A percentile compares a stretch with the other conserved stretches of the same genome.
phyloP scores from a whole-genome alignment of 177 flowering plant species.

The Telopea speciosissima region DNA sequence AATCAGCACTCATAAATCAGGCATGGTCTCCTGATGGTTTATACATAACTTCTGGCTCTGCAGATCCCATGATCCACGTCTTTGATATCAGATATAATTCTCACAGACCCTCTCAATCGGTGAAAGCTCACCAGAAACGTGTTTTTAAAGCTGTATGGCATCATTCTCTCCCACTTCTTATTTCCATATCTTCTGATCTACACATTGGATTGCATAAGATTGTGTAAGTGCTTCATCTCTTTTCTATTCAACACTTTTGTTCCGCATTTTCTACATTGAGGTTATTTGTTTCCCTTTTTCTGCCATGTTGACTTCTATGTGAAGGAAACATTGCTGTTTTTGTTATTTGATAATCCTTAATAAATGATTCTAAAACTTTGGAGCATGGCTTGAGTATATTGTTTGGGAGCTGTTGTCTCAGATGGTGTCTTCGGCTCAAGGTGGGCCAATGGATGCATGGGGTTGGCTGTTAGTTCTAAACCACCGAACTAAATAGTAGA shows the following conservation, averaged over 20 bases:
- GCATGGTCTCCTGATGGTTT: slow-evolving; percentile 95
- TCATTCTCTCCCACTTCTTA: slow-evolving; percentile 59
- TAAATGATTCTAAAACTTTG: not conserved
- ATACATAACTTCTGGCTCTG: slow-evolving; percentile 79
- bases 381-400: not conserved
- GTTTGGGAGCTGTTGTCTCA: too few species aligned
- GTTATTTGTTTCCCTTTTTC: too few species aligned
- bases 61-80: slow-evolving; percentile 78
- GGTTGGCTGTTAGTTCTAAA: too few species aligned
- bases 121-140: slow-evolving; percentile 86
- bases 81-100: slow-evolving; percentile 77
- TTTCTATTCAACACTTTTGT: not conserved
- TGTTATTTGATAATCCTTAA: not conserved
- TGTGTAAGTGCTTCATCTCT: not conserved
- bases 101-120: slow-evolving; percentile 67
- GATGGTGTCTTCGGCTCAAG: too few species aligned
- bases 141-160: slow-evolving; percentile 96
- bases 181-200: slow-evolving; percentile 89
- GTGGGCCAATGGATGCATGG: too few species aligned
- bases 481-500: too few species aligned
- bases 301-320: too few species aligned
- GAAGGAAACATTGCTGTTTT: not conserved
- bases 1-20: slow-evolving; percentile 87
- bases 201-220: slow-evolving; percentile 80
- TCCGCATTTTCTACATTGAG: too few species aligned